These are phyloP conservation scores for Phialophora expanda DNA, from an alignment of 2,329 filamentous ascomycete genomes.

Conservation along the genomic window DNA sequence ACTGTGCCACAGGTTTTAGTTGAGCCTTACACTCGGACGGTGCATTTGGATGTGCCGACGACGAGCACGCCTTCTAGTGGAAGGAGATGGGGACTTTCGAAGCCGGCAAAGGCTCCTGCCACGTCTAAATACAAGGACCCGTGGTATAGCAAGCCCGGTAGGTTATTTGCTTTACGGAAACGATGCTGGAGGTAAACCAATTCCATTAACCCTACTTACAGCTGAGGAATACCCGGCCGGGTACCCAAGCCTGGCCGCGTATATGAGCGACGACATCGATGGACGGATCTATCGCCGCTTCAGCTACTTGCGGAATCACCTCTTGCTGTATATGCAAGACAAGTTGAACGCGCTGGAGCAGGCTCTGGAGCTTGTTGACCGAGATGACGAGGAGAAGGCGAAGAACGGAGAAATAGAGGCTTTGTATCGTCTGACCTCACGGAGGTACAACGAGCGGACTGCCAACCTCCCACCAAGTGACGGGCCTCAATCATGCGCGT, in stretches of 20 bases:
- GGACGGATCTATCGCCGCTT: constrained; percentile 5
- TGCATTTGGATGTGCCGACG: background rate
- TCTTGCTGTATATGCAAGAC: constrained; percentile 2
- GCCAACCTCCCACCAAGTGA: background rate
- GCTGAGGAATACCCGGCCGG: constrained; percentile 1
- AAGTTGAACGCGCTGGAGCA: constrained; percentile 3
- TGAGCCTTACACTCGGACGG: background rate
- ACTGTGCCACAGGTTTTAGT: background rate
- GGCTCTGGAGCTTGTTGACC: background rate
- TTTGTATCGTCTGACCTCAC: constrained; percentile 1
- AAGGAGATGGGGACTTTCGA: background rate
- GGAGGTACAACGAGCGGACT: constrained; percentile 3
- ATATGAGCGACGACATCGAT: constrained; percentile 8
- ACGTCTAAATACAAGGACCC: background rate
- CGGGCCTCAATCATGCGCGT: background rate
- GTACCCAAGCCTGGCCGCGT: background rate
- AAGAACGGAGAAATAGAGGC: constrained; percentile 2
- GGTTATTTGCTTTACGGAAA: background rate
- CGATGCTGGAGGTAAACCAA: background rate
- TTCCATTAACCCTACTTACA: background rate
- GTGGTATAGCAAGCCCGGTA: constrained; percentile 5
- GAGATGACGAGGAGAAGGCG: constrained; percentile 8
- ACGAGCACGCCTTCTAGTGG: background rate
- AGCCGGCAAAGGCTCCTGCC: background rate
- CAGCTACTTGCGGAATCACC: constrained; percentile 5